Evolutionary conservation across 2,329 filamentous ascomycete species (phyloP), one percentile per base, ranked within the genome.

Genomic region (Xylariomycetidae sp.): DNA sequence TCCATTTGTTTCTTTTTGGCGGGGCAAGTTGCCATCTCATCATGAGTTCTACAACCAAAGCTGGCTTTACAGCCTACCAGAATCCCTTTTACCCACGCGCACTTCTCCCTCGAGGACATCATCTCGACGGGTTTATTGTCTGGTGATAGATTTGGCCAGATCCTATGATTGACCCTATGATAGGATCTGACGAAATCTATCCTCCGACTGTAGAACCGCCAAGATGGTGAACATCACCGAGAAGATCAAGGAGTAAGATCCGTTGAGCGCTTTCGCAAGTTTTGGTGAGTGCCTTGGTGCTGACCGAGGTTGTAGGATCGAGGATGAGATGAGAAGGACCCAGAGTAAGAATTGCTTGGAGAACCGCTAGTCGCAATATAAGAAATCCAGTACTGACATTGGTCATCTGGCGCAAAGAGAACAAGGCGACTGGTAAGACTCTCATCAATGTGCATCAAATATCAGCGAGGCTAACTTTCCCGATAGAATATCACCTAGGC

Each of bases 141-240:
- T n/a, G n/a, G n/a, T n/a, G n/a, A n/a, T n/a, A n/a, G n/a, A n/a
- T n/a, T n/a, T n/a, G n/a, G n/a, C n/a, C n/a, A n/a, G n/a, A n/a
- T n/a, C n/a, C n/a, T 22, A 30, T 30, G 4, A 13, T 16, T 13
- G 16, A 27, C 5, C 12, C 6, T 13, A 16, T 6, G 13, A 27
- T 16, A 15, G 17, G 26, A 13, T 9, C 14, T 10, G 12, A 27
- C 6, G 6, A n/a, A 11, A 16, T 8, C 4, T 15, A 27, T 9
- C 9, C 3, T 16, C 6, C 5, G 12, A 15, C 14, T 16, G 16
- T 5, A 25, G 37, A 42, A 37, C 41, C 45, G 44, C 36, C 63
- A 75, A 67, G 55, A 98, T 98, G 92, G 92, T 97, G 64, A 97
- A 97, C 71, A 98, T 98, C 49, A 97, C 92, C 48, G 94, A 98